These are phyloP conservation scores for Testicularia cyperi DNA, from an alignment of 1,284 basidiomycete genomes.

Conservation along the genomic window DNA sequence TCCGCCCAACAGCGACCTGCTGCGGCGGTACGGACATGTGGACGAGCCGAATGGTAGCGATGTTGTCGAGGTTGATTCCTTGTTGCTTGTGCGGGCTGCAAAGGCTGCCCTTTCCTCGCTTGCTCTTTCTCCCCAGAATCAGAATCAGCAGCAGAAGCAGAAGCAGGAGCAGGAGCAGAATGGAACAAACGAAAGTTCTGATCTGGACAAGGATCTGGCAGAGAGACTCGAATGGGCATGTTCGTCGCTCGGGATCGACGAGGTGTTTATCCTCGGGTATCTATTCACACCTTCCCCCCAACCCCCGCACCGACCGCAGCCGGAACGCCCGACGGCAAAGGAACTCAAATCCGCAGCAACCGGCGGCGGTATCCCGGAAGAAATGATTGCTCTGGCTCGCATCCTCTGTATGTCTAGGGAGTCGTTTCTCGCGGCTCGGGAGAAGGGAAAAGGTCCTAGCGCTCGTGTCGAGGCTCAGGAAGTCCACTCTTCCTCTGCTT, in stretches of 20 bases:
- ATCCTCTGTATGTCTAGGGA: conserved; percentile 68
- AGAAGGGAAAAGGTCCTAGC: conserved; percentile 78
- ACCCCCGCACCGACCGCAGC: conserved; percentile 36
- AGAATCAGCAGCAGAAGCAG: conserved; percentile 1
- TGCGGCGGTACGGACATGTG: conserved; percentile 90
- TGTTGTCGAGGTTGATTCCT: conserved; percentile 79
- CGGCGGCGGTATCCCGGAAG: conserved; percentile 67
- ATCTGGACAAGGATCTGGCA: conserved; percentile 14
- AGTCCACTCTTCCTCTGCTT: conserved; percentile 20
- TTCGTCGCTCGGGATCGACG: conserved; percentile 49
- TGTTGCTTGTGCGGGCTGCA: conserved; percentile 68
- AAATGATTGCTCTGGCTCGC: conserved; percentile 72
- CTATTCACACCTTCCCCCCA: conserved; percentile 40
- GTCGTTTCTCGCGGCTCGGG: conserved; percentile 70
- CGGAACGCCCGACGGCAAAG: conserved; percentile 11
- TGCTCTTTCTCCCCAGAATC: neutral
- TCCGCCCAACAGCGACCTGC: conserved; percentile 88
- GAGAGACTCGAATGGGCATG: conserved; percentile 48
- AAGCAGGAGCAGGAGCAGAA: neutral
- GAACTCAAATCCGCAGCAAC: conserved; percentile 53
- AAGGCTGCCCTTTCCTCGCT: conserved; percentile 3
- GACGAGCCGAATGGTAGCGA: conserved; percentile 87
- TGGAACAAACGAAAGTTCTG: neutral
- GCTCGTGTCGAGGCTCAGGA: conserved; percentile 66
- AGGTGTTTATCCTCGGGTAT: conserved; percentile 48